Percentiles rank a stretch among this genome's conserved stretches.
These are phyloP conservation scores for Periconia macrospinosa DNA, from an alignment of 2,329 filamentous ascomycete genomes.

Conservation along the genomic window DNA sequence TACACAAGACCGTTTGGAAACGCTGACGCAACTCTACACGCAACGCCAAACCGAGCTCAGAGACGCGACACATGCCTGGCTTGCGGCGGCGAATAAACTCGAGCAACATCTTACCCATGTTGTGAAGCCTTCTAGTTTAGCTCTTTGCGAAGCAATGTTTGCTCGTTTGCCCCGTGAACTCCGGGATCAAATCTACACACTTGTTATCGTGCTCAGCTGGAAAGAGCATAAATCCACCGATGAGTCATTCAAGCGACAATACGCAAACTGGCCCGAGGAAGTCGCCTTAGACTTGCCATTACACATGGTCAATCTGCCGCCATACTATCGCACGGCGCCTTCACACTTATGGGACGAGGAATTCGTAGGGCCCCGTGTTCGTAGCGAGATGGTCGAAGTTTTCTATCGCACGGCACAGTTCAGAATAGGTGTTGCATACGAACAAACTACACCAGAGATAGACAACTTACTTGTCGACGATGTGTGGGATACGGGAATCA, in stretches of 20 bases:
- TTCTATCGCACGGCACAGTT: background rate
- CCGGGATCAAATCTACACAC: background rate
- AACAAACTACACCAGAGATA: background rate
- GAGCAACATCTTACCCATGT: background rate
- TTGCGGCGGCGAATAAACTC: no score
- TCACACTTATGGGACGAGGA: background rate
- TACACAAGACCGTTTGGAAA: no score
- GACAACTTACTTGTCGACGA: background rate
- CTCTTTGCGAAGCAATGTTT: background rate
- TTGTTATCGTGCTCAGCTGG: background rate
- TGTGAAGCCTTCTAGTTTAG: background rate
- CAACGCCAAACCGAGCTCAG: no score
- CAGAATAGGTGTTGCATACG: background rate
- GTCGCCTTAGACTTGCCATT: no score
- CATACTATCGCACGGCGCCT: background rate
- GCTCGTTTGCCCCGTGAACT: background rate
- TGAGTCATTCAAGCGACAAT: no score
- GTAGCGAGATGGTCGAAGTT: background rate
- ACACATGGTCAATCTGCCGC: background rate
- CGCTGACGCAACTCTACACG: no score
- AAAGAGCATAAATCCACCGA: no score
- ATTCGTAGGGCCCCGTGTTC: background rate
- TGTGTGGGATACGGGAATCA: background rate
- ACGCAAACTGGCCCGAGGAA: no score
- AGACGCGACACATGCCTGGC: no score